These are phyloP conservation scores for Phialemonium atrogriseum DNA, from an alignment of 2,329 filamentous ascomycete genomes.

Conservation along the genomic window DNA sequence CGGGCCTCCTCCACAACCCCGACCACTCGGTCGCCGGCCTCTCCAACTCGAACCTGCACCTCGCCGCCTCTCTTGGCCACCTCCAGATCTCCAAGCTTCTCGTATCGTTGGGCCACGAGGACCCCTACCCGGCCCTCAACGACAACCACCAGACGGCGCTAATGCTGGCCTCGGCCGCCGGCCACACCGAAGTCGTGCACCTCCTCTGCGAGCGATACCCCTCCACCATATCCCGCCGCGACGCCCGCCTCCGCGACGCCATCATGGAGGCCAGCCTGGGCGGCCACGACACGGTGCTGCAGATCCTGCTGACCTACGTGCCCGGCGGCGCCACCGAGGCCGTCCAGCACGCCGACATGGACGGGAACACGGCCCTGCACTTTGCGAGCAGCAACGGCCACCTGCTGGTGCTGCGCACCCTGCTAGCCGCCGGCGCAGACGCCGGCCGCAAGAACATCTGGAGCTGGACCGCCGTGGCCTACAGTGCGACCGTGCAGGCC, in stretches of 20 bases:
- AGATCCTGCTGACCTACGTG: conserved; percentile 54
- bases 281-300: conserved; percentile 57
- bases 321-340: conserved; percentile 44
- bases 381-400: conserved; percentile 80
- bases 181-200: conserved; percentile 66
- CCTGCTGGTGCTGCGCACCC: conserved; percentile 64
- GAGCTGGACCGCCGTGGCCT: conserved; percentile 77
- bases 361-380: conserved; percentile 82
- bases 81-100: conserved; percentile 61
- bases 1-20: conserved; percentile 66
- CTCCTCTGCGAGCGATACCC: conserved; percentile 60
- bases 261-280: conserved; percentile 56
- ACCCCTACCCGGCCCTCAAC: conserved; percentile 63
- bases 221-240: conserved; percentile 53
- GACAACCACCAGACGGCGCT: conserved; percentile 73
- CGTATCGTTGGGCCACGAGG: conserved; percentile 66
- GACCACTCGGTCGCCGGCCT: conserved; percentile 59
- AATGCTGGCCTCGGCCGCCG: conserved; percentile 64
- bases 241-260: conserved; percentile 62
- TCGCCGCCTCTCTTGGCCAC: conserved; percentile 67
- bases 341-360: conserved; percentile 51
- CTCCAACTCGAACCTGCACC: conserved; percentile 77
- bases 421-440: conserved; percentile 72
- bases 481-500: conserved; percentile 72
- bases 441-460: conserved; percentile 63